These are phyloP conservation scores for Globisporangium emineosum DNA, from an alignment of 352 stramenopile genomes.

Conservation along the genomic window DNA sequence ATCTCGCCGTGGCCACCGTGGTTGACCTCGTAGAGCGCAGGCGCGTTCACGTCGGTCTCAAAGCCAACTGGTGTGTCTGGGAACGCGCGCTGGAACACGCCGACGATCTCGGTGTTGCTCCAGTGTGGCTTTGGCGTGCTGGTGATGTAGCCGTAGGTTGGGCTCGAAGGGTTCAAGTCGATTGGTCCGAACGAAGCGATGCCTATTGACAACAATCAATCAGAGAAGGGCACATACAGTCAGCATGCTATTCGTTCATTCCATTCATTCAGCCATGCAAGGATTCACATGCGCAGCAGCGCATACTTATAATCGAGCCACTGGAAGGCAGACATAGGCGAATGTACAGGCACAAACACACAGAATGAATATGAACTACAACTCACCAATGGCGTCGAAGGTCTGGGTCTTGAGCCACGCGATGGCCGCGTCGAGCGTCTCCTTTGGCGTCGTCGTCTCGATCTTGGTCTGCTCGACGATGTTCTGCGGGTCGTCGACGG, in stretches of 20 bases:
- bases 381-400: conserved; percentile 71
- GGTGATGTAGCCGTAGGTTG: conserved; percentile 94
- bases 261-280: background rate
- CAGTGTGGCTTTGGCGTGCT: conserved; percentile 94
- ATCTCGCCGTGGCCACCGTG: conserved; percentile 78
- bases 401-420: conserved; percentile 80
- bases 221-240: background rate
- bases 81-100: conserved; percentile 73
- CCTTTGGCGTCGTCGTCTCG: conserved; percentile 79
- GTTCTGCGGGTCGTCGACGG: conserved; percentile 83
- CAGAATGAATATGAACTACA: background rate
- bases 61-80: conserved; percentile 82
- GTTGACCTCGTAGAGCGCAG: conserved; percentile 92
- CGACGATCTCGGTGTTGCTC: conserved; percentile 79
- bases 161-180: conserved; percentile 75
- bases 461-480: conserved; percentile 84
- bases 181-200: conserved; percentile 95
- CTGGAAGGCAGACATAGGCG: background rate
- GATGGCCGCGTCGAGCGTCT: conserved; percentile 80
- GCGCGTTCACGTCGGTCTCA: conserved; percentile 98
- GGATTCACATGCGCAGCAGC: background rate
- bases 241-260: background rate
- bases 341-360: background rate
- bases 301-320: background rate
- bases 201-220: conserved; percentile 31